A percentile compares a stretch with the other conserved stretches of the same genome.
Conservation (phyloP, 352 stramenopile species). For the Phytophthora multivora region DNA sequence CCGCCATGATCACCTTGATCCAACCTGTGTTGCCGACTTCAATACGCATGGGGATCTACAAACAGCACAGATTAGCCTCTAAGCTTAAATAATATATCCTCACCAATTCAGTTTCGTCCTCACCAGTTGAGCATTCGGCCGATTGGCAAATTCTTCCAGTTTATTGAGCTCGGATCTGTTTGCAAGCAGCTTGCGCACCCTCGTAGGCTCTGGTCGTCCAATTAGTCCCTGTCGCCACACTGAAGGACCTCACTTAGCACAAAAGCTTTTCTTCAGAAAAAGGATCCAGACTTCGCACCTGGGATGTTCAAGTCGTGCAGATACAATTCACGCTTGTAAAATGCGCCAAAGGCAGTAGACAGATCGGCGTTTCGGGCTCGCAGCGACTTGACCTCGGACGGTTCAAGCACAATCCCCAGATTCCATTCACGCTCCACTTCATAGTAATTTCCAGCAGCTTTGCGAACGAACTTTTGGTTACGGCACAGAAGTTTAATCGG, state of each 20-base stretch:
- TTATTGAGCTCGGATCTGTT: conserved; percentile 82
- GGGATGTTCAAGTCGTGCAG: conserved; percentile 82
- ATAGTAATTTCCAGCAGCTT: conserved; percentile 45
- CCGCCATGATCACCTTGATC: conserved; percentile 85
- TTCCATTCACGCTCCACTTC: conserved; percentile 81
- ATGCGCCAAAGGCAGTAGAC: conserved; percentile 75
- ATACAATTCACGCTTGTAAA: conserved; percentile 77
- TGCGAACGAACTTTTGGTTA: conserved; percentile 71
- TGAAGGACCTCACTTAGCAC: conserved; percentile 31
- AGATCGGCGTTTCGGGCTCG: conserved; percentile 68
- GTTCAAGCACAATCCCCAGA: conserved; percentile 69
- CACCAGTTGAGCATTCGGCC: conserved; percentile 77
- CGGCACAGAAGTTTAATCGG: conserved; percentile 65
- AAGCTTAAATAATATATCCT: too few species aligned
- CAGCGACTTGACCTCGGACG: conserved; percentile 82
- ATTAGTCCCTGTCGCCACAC: conserved; percentile 82
- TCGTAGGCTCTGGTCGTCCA: conserved; percentile 65
- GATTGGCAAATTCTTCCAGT: conserved; percentile 63
- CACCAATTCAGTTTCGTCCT: background rate
- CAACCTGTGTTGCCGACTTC: conserved; percentile 80
- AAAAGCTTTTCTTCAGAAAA: background rate
- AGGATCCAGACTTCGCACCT: conserved; percentile 32
- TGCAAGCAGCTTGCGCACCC: conserved; percentile 77
- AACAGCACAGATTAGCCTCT: background rate
- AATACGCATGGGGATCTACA: conserved; percentile 71